Percentiles rank a stretch among this genome's conserved stretches.
These are phyloP conservation scores for Kazachstania sp. DNA, from an alignment of 1,139 yeast species.

Conservation along the genomic window DNA sequence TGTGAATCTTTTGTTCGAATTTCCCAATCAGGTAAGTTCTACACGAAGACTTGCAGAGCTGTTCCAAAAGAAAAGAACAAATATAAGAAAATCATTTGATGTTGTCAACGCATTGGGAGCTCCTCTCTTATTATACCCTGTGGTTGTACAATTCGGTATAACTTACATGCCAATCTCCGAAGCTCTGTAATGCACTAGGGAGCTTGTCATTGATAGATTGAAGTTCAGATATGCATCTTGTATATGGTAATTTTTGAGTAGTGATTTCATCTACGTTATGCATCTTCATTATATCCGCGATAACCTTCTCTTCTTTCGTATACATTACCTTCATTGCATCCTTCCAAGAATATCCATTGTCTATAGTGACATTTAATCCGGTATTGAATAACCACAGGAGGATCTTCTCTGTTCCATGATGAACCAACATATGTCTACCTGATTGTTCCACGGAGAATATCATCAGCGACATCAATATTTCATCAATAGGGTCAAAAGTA, in stretches of 20 bases:
- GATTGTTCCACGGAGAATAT: slow-evolving; percentile 19
- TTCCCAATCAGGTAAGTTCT: too few species aligned
- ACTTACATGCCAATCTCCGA: slow-evolving; percentile 21
- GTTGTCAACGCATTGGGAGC: too few species aligned
- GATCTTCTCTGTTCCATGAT: slow-evolving; percentile 4
- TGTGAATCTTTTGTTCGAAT: too few species aligned
- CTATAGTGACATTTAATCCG: slow-evolving; percentile 15
- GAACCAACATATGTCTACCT: slow-evolving; percentile 16
- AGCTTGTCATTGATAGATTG: slow-evolving; percentile 6
- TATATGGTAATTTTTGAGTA: slow-evolving; percentile 10
- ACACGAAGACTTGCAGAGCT: too few species aligned
- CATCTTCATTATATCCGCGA: not conserved
- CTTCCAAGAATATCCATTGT: slow-evolving; percentile 5
- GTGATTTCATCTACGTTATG: slow-evolving; percentile 17
- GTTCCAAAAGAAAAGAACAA: too few species aligned
- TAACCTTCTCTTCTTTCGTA: slow-evolving; percentile 5
- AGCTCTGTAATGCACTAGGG: slow-evolving; percentile 8
- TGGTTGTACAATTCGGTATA: slow-evolving; percentile 9
- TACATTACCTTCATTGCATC: slow-evolving; percentile 23
- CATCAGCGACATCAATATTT: slow-evolving; percentile 16
- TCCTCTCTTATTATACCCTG: too few species aligned
- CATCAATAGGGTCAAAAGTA: slow-evolving; percentile 15
- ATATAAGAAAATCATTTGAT: too few species aligned
- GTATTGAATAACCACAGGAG: slow-evolving; percentile 26
- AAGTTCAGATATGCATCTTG: slow-evolving; percentile 12